These are phyloP conservation scores for Massospora cicadina DNA, from an alignment of 371 early-diverging fungal genomes.

Conservation along the genomic window DNA sequence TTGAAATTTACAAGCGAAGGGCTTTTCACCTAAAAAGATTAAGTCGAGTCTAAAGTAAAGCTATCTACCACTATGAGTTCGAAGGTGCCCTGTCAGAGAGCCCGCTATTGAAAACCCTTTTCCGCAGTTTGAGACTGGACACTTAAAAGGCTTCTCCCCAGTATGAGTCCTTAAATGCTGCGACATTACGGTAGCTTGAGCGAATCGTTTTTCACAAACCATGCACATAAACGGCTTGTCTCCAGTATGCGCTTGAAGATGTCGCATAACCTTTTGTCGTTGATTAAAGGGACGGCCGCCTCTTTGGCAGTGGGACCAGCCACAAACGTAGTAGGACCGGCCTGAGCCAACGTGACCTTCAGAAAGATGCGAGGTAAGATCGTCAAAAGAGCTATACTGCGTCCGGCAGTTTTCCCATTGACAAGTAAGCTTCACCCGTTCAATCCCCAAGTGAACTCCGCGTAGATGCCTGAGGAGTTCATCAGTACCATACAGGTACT, in stretches of 20 bases:
- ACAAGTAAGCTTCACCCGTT: slow-evolving; percentile 26
- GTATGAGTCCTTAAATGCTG: slow-evolving; percentile 70
- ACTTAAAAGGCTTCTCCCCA: slow-evolving; percentile 72
- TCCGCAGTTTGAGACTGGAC: slow-evolving; percentile 16
- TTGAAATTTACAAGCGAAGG: slow-evolving; percentile 49
- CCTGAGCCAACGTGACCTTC: slow-evolving; percentile 55
- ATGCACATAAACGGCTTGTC: slow-evolving; percentile 63
- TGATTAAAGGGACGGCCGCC: slow-evolving; percentile 47
- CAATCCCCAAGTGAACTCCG: slow-evolving; percentile 28
- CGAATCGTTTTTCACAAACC: slow-evolving; percentile 60
- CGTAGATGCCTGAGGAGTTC: slow-evolving; percentile 47
- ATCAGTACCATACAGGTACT: slow-evolving; percentile 28
- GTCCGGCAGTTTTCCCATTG: slow-evolving; percentile 34
- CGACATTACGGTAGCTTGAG: slow-evolving; percentile 61
- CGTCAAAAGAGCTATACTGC: slow-evolving; percentile 38
- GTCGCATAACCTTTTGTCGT: slow-evolving; percentile 38
- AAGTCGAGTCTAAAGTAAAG: not conserved
- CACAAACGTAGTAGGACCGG: slow-evolving; percentile 52
- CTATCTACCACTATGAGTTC: slow-evolving; percentile 32
- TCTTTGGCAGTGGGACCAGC: slow-evolving; percentile 56
- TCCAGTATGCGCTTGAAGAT: slow-evolving; percentile 15
- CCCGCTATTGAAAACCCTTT: slow-evolving; percentile 57
- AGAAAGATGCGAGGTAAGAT: slow-evolving; percentile 49
- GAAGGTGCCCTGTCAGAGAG: slow-evolving; percentile 44
- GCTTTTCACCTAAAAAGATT: slow-evolving; percentile 36